A percentile compares a stretch with the other conserved stretches of the same genome.
Evolutionary conservation across 192 early-diverging fungal species (phyloP).

Genomic region (Borealophlyctis nickersoniae): DNA sequence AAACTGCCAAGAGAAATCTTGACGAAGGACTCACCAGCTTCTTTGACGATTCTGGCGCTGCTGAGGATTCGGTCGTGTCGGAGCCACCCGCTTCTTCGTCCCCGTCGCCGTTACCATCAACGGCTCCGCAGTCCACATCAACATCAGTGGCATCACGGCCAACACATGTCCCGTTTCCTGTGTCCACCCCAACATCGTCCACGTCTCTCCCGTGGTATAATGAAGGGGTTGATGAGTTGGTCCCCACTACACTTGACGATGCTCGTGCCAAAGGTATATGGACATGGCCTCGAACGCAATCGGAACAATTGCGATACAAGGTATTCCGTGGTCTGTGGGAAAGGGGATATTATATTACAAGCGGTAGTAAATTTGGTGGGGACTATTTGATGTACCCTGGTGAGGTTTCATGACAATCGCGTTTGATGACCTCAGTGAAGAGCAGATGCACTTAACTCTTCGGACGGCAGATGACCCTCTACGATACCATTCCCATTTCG

Average conservation of each 20-base stretch:
- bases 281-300: conserved; percentile 36
- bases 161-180: no score
- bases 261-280: conserved; percentile 21
- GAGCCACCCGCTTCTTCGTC: no score
- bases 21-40: neutral
- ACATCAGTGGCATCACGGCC: no score
- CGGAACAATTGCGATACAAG: conserved; percentile 34
- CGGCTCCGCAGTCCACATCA: no score
- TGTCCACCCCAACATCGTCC: conserved; percentile 18
- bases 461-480: conserved; percentile 49
- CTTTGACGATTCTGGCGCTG: no score
- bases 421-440: no score
- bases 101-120: no score
- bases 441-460: no score
- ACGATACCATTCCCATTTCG: conserved; percentile 64
- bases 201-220: conserved; percentile 13
- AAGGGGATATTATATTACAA: conserved; percentile 63
- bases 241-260: neutral
- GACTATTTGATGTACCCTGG: conserved; percentile 81
- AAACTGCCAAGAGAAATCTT: no score
- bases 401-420: no score
- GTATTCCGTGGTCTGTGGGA: conserved; percentile 66
- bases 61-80: no score
- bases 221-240: neutral
- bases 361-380: conserved; percentile 81